phyloP scores from a whole-genome alignment of 176 grass and related monocot genomes.

The Themeda triandra region DNA sequence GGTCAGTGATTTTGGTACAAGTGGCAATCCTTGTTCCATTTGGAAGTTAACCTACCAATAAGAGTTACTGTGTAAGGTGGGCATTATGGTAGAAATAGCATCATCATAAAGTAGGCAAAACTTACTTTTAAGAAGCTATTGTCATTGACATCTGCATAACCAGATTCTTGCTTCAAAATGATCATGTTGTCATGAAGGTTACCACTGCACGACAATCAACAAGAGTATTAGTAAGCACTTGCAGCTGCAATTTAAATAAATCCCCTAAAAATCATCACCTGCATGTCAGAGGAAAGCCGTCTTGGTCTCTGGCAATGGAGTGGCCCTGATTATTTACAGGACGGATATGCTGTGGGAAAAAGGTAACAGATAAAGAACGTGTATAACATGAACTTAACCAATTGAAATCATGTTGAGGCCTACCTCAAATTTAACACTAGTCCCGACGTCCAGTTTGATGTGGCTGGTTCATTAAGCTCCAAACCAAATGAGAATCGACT shows the following conservation, averaged over 20 bases:
- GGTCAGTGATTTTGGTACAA: slow-evolving; percentile 77
- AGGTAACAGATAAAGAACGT: slow-evolving; percentile 3
- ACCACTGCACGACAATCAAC: slow-evolving; percentile 53
- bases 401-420: slow-evolving; percentile 7
- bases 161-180: slow-evolving; percentile 93
- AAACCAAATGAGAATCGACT: slow-evolving; percentile 73
- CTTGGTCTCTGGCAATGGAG: slow-evolving; percentile 68
- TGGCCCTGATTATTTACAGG: slow-evolving; percentile 90
- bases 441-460: slow-evolving; percentile 91
- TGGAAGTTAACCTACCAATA: slow-evolving; percentile 79
- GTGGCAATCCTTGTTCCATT: slow-evolving; percentile 97
- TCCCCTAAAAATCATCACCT: slow-evolving; percentile 51
- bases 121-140: slow-evolving; percentile 86
- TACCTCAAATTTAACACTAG: slow-evolving; percentile 92
- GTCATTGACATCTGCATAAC: slow-evolving; percentile 70
- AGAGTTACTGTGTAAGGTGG: slow-evolving; percentile 10
- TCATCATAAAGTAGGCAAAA: background rate
- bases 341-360: slow-evolving; percentile 57
- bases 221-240: slow-evolving; percentile 14
- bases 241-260: background rate
- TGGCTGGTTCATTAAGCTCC: slow-evolving; percentile 83
- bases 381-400: background rate
- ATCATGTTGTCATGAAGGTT: slow-evolving; percentile 94
- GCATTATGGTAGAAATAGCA: slow-evolving; percentile 2
- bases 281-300: slow-evolving; percentile 92